These are phyloP conservation scores for Calonectria hawksworthii DNA, from an alignment of 2,329 filamentous ascomycete genomes.

Conservation along the genomic window DNA sequence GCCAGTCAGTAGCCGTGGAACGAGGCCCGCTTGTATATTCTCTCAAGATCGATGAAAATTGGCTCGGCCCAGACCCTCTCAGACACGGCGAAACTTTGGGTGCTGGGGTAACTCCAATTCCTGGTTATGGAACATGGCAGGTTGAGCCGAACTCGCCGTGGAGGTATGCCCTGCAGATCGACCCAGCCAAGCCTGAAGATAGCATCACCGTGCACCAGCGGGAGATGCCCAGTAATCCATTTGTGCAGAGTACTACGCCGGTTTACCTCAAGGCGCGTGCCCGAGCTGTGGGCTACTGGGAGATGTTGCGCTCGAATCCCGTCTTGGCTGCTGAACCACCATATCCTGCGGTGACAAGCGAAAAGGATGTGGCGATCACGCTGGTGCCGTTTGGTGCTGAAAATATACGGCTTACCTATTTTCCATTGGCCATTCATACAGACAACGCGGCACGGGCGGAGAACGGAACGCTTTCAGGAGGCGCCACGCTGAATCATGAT, in stretches of 20 bases:
- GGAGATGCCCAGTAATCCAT: not conserved
- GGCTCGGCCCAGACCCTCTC: constrained; percentile 2
- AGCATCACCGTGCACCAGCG: not conserved
- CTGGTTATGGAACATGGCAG: constrained; percentile 9
- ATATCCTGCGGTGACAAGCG: not conserved
- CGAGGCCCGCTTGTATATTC: not conserved
- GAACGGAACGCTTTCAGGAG: not conserved
- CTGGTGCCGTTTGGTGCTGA: constrained; percentile 3
- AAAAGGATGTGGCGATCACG: not conserved
- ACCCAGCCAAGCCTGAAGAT: not conserved
- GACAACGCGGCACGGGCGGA: not conserved
- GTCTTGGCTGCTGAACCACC: not conserved
- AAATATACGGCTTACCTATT: not conserved
- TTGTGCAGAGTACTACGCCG: not conserved
- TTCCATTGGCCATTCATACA: not conserved
- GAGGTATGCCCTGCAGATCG: not conserved
- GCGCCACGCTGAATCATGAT: not conserved
- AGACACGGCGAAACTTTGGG: not conserved
- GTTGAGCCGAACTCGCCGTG: not conserved
- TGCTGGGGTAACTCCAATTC: not conserved
- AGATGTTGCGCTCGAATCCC: not conserved
- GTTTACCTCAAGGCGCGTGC: not conserved
- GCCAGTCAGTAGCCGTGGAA: constrained; percentile 5
- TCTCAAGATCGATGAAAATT: not conserved
- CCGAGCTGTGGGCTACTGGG: not conserved